A percentile compares a stretch with the other conserved stretches of the same genome.
Conservation (phyloP, 306 rosid species). For the Fagus sylvatica region DNA sequence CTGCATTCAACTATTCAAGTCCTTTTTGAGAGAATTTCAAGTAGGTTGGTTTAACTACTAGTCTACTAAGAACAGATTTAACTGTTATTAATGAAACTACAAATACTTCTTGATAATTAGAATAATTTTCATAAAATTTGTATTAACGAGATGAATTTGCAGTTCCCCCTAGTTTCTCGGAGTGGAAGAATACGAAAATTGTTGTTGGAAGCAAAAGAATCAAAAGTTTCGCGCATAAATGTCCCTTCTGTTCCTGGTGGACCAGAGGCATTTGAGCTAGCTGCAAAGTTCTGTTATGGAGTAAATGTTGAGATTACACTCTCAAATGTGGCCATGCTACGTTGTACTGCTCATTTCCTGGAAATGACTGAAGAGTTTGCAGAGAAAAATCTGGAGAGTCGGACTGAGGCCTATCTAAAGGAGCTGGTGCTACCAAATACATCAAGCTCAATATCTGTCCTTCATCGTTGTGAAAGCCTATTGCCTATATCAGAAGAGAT, state of each 20-base stretch:
- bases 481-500: slow-evolving; percentile 80
- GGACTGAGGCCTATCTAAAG: slow-evolving; percentile 67
- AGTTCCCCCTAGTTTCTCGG: slow-evolving; percentile 93
- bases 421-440: slow-evolving; percentile 68
- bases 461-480: slow-evolving; percentile 79
- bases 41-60: background rate
- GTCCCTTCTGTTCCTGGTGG: slow-evolving; percentile 80
- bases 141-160: slow-evolving; percentile 22
- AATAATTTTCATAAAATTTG: background rate
- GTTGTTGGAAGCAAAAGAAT: slow-evolving; percentile 80
- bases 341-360: slow-evolving; percentile 68
- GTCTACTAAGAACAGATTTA: background rate
- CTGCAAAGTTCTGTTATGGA: slow-evolving; percentile 93
- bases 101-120: background rate
- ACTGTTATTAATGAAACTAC: background rate
- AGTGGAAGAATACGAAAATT: slow-evolving; percentile 86
- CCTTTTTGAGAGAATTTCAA: background rate
- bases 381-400: slow-evolving; percentile 68
- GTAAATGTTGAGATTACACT: slow-evolving; percentile 65
- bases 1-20: background rate
- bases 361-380: slow-evolving; percentile 91
- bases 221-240: slow-evolving; percentile 60
- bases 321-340: slow-evolving; percentile 76
- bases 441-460: slow-evolving; percentile 76
- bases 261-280: slow-evolving; percentile 81